These are phyloP conservation scores for Cystobasidium ongulense DNA, from an alignment of 768 basidiomycete species.

Conservation along the genomic window DNA sequence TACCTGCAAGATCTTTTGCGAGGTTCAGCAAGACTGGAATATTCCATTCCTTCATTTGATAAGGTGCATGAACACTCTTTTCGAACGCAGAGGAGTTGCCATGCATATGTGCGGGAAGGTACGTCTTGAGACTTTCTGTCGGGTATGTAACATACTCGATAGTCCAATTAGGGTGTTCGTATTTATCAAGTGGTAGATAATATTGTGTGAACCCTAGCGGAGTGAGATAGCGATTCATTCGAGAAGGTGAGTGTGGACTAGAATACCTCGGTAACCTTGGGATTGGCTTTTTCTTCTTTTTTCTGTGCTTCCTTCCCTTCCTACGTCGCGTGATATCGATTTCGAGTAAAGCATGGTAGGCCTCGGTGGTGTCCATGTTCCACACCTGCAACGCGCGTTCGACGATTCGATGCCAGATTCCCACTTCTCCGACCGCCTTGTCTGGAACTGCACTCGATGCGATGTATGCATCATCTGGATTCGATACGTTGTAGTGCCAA, in stretches of 20 bases:
- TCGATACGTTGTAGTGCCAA: constrained; percentile 62
- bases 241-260: constrained; percentile 57
- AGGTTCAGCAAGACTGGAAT: constrained; percentile 64
- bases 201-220: constrained; percentile 83
- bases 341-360: not conserved
- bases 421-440: constrained; percentile 30
- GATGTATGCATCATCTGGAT: not conserved
- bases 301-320: constrained; percentile 52
- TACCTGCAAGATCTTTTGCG: constrained; percentile 53
- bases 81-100: constrained; percentile 51
- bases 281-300: constrained; percentile 56
- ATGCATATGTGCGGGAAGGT: constrained; percentile 33
- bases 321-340: constrained; percentile 42
- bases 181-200: constrained; percentile 33
- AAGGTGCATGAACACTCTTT: constrained; percentile 53
- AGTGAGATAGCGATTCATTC: constrained; percentile 61
- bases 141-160: constrained; percentile 56
- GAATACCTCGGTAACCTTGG: constrained; percentile 57
- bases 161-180: constrained; percentile 11
- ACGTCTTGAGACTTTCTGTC: not conserved
- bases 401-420: not conserved
- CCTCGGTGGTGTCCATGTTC: not conserved
- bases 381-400: not conserved
- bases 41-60: constrained; percentile 67
- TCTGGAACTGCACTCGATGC: not conserved